Conservation (phyloP, 148 eudicot genomes). For the Polygonum aviculare region DNA sequence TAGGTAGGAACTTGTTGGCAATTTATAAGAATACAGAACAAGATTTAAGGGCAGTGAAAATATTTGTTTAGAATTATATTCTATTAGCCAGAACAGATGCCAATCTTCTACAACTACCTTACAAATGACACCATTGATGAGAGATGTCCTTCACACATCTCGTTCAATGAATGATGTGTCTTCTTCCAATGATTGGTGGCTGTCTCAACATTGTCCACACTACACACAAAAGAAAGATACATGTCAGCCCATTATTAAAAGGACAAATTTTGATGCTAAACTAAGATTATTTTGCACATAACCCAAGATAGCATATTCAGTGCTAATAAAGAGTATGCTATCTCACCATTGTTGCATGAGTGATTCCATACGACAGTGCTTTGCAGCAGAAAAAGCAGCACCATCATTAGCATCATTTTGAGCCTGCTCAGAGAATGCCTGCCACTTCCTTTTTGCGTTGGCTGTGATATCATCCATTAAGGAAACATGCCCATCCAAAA, state of each 20-base stretch:
- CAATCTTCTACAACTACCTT: slow-evolving; percentile 36
- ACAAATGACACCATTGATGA: slow-evolving; percentile 43
- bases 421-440: slow-evolving; percentile 58
- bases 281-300: not conserved
- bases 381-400: slow-evolving; percentile 87
- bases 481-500: slow-evolving; percentile 70
- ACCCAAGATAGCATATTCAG: not conserved
- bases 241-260: not conserved
- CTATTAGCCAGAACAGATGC: not conserved
- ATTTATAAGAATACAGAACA: not conserved
- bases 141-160: slow-evolving; percentile 46
- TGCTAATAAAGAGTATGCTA: not conserved
- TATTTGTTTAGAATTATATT: not conserved
- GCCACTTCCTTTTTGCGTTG: slow-evolving; percentile 94
- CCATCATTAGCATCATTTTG: slow-evolving; percentile 49
- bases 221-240: slow-evolving; percentile 15
- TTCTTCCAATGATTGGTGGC: slow-evolving; percentile 58
- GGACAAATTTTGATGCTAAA: not conserved
- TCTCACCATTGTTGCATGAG: slow-evolving; percentile 72
- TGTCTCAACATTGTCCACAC: slow-evolving; percentile 55
- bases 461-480: slow-evolving; percentile 61
- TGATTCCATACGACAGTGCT: slow-evolving; percentile 89
- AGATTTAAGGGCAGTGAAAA: not conserved
- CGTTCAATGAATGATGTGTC: slow-evolving; percentile 53
- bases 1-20: not conserved